Evolutionary conservation across 2,329 filamentous ascomycete genomes (phyloP), one percentile per base, ranked within the genome.

Genomic region (Alternaria alternata): DNA sequence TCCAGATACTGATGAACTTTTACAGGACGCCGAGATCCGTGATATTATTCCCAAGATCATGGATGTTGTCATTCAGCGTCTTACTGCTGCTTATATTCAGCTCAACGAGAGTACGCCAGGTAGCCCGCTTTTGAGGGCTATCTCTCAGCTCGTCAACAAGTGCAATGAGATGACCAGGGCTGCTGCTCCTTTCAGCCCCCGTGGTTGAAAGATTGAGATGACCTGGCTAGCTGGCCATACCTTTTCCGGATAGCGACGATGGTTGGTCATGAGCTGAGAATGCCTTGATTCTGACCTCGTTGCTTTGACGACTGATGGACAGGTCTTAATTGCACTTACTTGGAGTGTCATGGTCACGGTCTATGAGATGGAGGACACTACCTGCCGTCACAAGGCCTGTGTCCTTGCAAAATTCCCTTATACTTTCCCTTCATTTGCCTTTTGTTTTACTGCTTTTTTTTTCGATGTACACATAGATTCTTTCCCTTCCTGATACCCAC

Each of bases 41-140:
- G 84, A 87, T 56, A 83, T 88, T 18, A 82, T 84, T 12, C 85
- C 85, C 1, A 83, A 82, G 71, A 87, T 88, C 62, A 86, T 89
- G 82, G 84, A 87, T 32, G 83, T 88, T 57, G 78, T 89, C 46
- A 82, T 81, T 48, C 80, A 86, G 69, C 84, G 87, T 48, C 78
- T 89, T 47, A 84, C 88, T 55, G 78, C 76, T 30, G 79, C 86
- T 20, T 88, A 88, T 74, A 86, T 88, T 80, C 74, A 80, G 24
- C 80, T 88, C 54, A 84, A 85, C 4, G 81, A 87, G 74, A 80
- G 72, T 42, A 80, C 82, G 39, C 83, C 84, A 2, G 79, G 82
- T 42, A 83, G 85, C 65, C 81, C 81, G n/a, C 78, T 86, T 32
- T 74, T 86, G 51, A 82, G 83, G 59, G 79, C 79, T 65, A 86